A percentile compares a stretch with the other conserved stretches of the same genome.
Conservation (phyloP, 2,329 filamentous ascomycete species). For the Dothidotthia symphoricarpi region DNA sequence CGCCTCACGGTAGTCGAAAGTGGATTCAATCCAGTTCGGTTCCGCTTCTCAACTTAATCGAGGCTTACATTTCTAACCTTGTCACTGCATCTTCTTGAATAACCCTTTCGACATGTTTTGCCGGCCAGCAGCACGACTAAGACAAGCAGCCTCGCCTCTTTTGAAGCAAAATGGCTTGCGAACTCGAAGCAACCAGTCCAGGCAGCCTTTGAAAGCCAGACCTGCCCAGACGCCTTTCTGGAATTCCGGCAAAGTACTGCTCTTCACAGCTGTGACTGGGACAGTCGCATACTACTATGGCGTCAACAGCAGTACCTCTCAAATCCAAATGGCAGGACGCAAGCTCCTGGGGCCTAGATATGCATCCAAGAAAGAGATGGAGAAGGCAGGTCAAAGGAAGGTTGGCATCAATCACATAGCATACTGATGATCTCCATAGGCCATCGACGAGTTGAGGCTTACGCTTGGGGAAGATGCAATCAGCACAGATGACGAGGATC, state of each 20-base stretch:
- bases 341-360: constrained; percentile 42
- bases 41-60: constrained; percentile 11
- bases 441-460: constrained; percentile 55
- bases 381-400: constrained; percentile 42
- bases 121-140: constrained; percentile 26
- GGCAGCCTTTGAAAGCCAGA: constrained; percentile 20
- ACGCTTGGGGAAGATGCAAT: constrained; percentile 59
- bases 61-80: constrained; percentile 4
- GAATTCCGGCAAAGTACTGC: constrained; percentile 50
- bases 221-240: constrained; percentile 41
- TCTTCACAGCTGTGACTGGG: constrained; percentile 52
- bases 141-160: constrained; percentile 29
- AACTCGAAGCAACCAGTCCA: constrained; percentile 26
- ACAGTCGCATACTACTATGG: constrained; percentile 55
- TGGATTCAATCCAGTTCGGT: constrained; percentile 17
- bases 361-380: constrained; percentile 52
- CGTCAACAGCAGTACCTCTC: constrained; percentile 41
- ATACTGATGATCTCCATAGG: constrained; percentile 40
- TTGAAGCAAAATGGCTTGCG: constrained; percentile 30
- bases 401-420: neutral
- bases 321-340: constrained; percentile 29
- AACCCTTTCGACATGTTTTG: constrained; percentile 34
- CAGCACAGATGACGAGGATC: constrained; percentile 62
- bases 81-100: constrained; percentile 8
- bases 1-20: constrained; percentile 23